Evolutionary conservation across 1,284 basidiomycete species (phyloP), one percentile per base, ranked within the genome.

Genomic region (Cryptococcus floricola): DNA sequence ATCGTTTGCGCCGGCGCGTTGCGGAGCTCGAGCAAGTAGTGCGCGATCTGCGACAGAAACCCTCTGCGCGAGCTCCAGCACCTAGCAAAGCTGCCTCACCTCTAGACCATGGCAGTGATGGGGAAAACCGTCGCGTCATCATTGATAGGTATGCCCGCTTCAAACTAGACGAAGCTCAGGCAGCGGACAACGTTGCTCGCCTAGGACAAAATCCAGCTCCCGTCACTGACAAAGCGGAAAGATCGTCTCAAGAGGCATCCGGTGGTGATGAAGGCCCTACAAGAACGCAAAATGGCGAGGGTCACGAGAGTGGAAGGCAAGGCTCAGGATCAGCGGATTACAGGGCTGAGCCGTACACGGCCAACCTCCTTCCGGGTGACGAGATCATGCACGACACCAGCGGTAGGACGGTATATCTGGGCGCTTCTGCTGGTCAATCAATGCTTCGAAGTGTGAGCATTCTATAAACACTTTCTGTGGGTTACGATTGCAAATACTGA

Each of bases 11-110:
- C 54, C 87, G 88, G 66, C 81, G 91, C 39, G 90, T 94, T 63
- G 89, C 89, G 44, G 91, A 94, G 76, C 83, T 94, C 50, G 91
- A 94, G 78, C 88, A 87, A 65, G 83, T 92, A 25, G 89, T 92
- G 39, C 82, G 89, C 54, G 90, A 91, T 71, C 79, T 77, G 14
- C 68, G 76, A 2, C 75, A 77, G 58, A 63, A 66, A 13, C 7
- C 54, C 23, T 31, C 51, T 18, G 39, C 37, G 31, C 6, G 31
- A 25, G 31, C 38, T 7, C 18, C 48, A 16, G 37, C n/a, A 7
- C 16, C 48, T 13, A 28, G 43, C 18, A 25, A 49, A 13, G 31
- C 53, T 4, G 48, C 28, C n/a, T 16, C 38, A 1, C 38, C 28
- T 38, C 18, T 43, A 12, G 50, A 54, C 28, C 38, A 56, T 14